Conservation (phyloP, 208 protist genomes). For the Phytomonas francai region DNA sequence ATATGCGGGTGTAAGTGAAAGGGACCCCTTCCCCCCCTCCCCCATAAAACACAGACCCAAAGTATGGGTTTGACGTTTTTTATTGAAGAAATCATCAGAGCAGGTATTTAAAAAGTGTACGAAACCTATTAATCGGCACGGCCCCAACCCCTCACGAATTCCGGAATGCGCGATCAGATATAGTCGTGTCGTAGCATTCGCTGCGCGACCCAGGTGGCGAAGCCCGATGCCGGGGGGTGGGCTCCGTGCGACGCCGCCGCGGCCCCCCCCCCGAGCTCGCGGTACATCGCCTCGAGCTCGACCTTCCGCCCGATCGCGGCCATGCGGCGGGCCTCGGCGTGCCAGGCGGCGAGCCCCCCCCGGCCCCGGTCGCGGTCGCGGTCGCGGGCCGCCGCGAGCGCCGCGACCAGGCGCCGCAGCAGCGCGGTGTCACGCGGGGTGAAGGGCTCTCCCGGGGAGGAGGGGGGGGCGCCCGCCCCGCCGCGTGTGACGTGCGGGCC, state of each 20-base stretch:
- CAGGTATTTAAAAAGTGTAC: too few relatives aligned
- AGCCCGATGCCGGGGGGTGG: neutral
- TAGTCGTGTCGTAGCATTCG: slow-evolving; percentile 30
- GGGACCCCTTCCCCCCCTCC: too few relatives aligned
- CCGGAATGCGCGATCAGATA: slow-evolving; percentile 9
- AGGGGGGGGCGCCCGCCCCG: too few relatives aligned
- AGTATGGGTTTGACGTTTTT: too few relatives aligned
- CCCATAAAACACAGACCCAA: too few relatives aligned
- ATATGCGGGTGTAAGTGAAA: too few relatives aligned
- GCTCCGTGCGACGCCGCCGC: neutral
- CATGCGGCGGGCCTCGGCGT: slow-evolving; percentile 16
- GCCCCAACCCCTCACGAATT: too few relatives aligned
- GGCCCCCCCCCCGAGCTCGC: neutral
- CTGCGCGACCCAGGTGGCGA: slow-evolving; percentile 26
- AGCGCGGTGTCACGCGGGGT: neutral
- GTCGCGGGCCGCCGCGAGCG: neutral
- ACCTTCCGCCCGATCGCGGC: slow-evolving; percentile 12
- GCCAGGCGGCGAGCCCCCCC: neutral
- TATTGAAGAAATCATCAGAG: too few relatives aligned
- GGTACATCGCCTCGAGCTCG: slow-evolving; percentile 29
- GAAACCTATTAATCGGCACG: too few relatives aligned
- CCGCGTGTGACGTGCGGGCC: too few relatives aligned
- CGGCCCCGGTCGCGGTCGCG: neutral
- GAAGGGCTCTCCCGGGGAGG: neutral
- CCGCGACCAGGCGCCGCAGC: neutral